phyloP scores from a whole-genome alignment of 345 rosid species.

The Draba incana region DNA sequence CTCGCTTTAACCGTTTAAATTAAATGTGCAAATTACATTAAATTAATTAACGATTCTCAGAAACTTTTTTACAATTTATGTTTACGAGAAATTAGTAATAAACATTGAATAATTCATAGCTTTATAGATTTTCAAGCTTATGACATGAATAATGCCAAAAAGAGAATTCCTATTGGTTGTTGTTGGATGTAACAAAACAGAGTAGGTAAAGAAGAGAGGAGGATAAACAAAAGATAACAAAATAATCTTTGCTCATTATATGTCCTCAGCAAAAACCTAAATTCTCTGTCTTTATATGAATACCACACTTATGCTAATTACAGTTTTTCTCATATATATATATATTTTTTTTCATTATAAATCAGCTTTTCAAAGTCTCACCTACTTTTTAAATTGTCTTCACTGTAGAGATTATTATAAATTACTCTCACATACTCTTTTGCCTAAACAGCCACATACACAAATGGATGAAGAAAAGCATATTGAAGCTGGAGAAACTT shows the following conservation, averaged over 20 bases:
- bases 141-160: conserved; percentile 33
- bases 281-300: conserved; percentile 36
- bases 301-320: conserved; percentile 11
- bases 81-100: too few species aligned
- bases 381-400: conserved; percentile 25
- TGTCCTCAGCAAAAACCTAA: conserved; percentile 46
- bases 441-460: conserved; percentile 6
- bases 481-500: conserved; percentile 37
- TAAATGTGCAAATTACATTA: too few species aligned
- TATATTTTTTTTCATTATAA: conserved; percentile 1
- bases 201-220: conserved; percentile 35
- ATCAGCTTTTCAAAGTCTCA: conserved; percentile 34
- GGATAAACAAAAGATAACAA: conserved; percentile 28
- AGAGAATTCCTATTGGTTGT: conserved; percentile 28
- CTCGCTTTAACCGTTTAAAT: too few species aligned
- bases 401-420: conserved; percentile 22
- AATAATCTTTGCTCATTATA: conserved; percentile 41
- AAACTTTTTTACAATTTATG: too few species aligned
- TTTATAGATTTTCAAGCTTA: background rate
- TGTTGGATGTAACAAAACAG: conserved; percentile 39
- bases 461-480: conserved; percentile 43
- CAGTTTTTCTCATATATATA: background rate
- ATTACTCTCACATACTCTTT: background rate
- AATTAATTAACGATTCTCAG: too few species aligned
- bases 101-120: too few species aligned